Evolutionary conservation across 2,329 filamentous ascomycete genomes (phyloP), one percentile per base, ranked within the genome.

Genomic region (Chalara sp.): DNA sequence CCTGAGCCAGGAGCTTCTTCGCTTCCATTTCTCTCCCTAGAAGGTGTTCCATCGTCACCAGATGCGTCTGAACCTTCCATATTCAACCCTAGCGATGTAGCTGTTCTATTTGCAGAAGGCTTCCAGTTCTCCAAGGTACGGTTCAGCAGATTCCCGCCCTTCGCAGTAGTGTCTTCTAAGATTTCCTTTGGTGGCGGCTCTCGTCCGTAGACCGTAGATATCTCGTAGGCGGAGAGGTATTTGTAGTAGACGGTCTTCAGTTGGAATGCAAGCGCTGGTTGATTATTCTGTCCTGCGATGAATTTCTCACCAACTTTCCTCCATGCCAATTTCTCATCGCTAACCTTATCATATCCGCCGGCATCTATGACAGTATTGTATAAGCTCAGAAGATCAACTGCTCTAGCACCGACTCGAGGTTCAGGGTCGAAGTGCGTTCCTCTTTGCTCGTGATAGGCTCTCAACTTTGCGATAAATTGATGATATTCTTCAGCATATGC

Each of bases 181-280:
- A 95, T 95, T 61, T 95, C 88, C 60, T 87, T 89, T 5, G 89
- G 89, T 12, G 90, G 90, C 0, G 90, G 90, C 55, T 90, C 87
- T 67, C 86, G 83, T 49, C 83, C 79, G 70, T 91, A 86, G 41
- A 90, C 71, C 8, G 82, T 85, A 44, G 80, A 81, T 62, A 95
- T 93, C 69, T 95, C 90, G 68, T 87, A 96, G 1, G 90, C 89
- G 10, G 86, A 86, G 43, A 96, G 78, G 62, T 92, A 89, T 68
- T 89, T 91, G 74, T 95, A 95, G 72, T 93, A 96, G 56, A 87
- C 83, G 50, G 87, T 86, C 71, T 96, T 96, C 50, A 95, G 74
- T 53, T 86, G 80, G 70, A 95, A 95, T 11, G 89, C 89, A 53
- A 89, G 82, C n/a, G 89, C 88, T 6, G 89, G 79, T 53, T 88